Conservation (phyloP, 345 rosid species). For the Bruguiera sexangula region DNA sequence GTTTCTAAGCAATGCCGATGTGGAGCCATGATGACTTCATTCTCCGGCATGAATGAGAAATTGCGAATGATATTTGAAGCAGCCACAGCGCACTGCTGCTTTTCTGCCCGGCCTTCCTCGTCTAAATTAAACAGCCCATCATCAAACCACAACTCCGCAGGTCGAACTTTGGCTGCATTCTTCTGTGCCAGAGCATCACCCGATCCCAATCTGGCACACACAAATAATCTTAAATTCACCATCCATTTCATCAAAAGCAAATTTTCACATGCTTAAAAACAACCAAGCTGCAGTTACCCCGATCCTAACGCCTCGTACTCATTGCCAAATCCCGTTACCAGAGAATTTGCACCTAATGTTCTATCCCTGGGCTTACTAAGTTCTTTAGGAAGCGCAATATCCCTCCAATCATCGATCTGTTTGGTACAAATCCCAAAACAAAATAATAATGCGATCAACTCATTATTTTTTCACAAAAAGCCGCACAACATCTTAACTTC, state of each 20-base stretch:
- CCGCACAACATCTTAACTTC: no score
- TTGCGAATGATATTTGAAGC: conserved; percentile 92
- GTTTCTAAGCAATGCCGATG: conserved; percentile 98
- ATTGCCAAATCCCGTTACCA: conserved; percentile 74
- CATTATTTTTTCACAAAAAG: no score
- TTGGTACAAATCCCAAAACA: conserved; percentile 10
- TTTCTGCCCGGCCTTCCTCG: conserved; percentile 88
- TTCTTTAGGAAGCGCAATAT: conserved; percentile 70
- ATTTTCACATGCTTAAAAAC: background rate
- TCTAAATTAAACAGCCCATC: conserved; percentile 91
- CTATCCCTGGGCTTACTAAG: conserved; percentile 53
- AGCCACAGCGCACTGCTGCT: conserved; percentile 86
- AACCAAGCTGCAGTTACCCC: conserved; percentile 41
- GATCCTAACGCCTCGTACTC: conserved; percentile 58
- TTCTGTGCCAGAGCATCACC: conserved; percentile 21
- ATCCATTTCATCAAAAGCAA: conserved; percentile 8
- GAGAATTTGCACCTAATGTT: conserved; percentile 61
- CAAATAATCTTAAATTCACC: conserved; percentile 13
- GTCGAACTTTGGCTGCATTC: conserved; percentile 44
- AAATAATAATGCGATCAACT: background rate
- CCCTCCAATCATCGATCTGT: conserved; percentile 98
- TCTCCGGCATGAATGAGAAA: conserved; percentile 98
- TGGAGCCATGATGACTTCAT: conserved; percentile 88
- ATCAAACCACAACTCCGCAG: conserved; percentile 79
- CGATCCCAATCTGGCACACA: conserved; percentile 16